Evolutionary conservation across 306 rosid genomes (phyloP).

Genomic region (Prosopis cineraria): DNA sequence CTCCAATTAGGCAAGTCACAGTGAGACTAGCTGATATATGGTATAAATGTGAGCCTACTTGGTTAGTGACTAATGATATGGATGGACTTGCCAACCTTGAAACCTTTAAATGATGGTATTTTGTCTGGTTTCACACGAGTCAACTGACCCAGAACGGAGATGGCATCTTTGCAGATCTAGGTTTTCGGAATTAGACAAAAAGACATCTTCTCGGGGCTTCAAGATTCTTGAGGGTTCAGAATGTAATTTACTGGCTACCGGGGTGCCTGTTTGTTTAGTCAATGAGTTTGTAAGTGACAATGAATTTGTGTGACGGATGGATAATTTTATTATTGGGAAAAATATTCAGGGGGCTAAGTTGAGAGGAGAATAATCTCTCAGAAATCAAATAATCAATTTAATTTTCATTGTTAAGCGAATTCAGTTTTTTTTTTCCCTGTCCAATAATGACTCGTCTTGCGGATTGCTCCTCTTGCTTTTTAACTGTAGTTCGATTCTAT

Average conservation of each 20-base stretch:
- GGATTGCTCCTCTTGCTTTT: neutral
- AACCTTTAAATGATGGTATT: neutral
- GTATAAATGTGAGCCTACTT: neutral
- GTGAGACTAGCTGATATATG: neutral
- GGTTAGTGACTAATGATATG: neutral
- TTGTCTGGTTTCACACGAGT: neutral
- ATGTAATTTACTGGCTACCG: neutral
- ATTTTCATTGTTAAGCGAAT: neutral
- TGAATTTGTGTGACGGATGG: neutral
- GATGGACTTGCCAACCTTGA: neutral
- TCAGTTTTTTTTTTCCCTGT: neutral
- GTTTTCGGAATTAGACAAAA: neutral
- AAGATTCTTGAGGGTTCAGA: neutral
- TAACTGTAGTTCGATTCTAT: neutral
- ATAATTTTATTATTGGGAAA: neutral
- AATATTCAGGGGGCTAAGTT: neutral
- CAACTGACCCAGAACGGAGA: neutral
- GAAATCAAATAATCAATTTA: neutral
- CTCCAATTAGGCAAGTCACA: neutral
- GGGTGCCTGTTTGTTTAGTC: neutral
- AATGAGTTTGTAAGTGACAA: neutral
- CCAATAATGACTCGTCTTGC: neutral
- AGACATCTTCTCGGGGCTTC: neutral
- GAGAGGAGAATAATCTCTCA: neutral
- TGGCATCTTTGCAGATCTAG: neutral